phyloP scores from a whole-genome alignment of 2,329 filamentous ascomycete species.

The Exophiala dermatitidis region DNA sequence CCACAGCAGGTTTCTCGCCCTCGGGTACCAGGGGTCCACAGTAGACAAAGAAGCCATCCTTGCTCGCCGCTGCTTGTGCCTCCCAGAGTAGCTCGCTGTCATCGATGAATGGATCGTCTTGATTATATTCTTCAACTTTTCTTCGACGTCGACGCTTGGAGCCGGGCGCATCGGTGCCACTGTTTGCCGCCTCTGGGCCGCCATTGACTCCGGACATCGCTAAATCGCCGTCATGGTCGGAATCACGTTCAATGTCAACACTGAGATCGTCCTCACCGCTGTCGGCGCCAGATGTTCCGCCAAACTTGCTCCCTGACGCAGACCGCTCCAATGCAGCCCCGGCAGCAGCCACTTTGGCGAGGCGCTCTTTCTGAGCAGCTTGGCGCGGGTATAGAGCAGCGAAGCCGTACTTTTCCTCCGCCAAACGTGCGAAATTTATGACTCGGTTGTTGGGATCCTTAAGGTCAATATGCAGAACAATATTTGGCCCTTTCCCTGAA shows the following conservation, averaged over 20 bases:
- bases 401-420: slow-evolving; percentile 89
- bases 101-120: slow-evolving; percentile 66
- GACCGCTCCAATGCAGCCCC: slow-evolving; percentile 72
- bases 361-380: slow-evolving; percentile 78
- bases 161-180: slow-evolving; percentile 48
- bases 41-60: slow-evolving; percentile 97
- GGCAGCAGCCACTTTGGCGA: slow-evolving; percentile 79
- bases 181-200: slow-evolving; percentile 53
- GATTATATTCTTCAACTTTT: slow-evolving; percentile 61
- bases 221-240: slow-evolving; percentile 45
- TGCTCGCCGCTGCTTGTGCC: slow-evolving; percentile 84
- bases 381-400: slow-evolving; percentile 86
- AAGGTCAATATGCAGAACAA: slow-evolving; percentile 75
- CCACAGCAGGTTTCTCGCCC: slow-evolving; percentile 65
- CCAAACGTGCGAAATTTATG: slow-evolving; percentile 89
- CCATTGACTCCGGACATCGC: slow-evolving; percentile 37
- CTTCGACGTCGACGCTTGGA: slow-evolving; percentile 74
- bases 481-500: slow-evolving; percentile 56
- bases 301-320: slow-evolving; percentile 33
- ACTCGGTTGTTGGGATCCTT: slow-evolving; percentile 79
- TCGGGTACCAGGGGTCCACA: slow-evolving; percentile 84
- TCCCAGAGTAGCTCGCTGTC: slow-evolving; percentile 95
- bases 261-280: slow-evolving; percentile 68
- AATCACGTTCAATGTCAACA: slow-evolving; percentile 73
- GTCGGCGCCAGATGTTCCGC: slow-evolving; percentile 59